These are phyloP conservation scores for Gloeopeniophorella convolvens DNA, from an alignment of 768 basidiomycete genomes.

Conservation along the genomic window DNA sequence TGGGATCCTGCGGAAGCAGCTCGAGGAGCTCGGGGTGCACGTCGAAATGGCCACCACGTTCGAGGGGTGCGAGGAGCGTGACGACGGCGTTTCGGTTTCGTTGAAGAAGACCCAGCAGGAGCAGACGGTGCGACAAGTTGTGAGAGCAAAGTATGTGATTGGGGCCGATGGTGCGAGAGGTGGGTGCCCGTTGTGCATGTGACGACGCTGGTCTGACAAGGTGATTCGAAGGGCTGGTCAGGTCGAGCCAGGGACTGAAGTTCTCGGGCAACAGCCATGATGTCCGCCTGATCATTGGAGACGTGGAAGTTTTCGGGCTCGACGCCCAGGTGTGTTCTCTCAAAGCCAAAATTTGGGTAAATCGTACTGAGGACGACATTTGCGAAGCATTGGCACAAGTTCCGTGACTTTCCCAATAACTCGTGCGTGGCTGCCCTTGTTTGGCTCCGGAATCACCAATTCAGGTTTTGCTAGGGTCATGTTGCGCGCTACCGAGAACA, in stretches of 20 bases:
- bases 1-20: background rate
- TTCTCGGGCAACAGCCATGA: conserved; percentile 6
- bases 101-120: background rate
- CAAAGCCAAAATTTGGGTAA: background rate
- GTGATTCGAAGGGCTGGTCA: background rate
- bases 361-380: too few species aligned
- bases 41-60: background rate
- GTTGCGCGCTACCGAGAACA: background rate
- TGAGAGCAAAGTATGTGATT: background rate
- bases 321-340: background rate
- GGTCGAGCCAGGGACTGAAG: background rate
- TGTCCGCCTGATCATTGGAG: background rate
- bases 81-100: background rate
- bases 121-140: background rate
- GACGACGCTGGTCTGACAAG: background rate
- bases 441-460: background rate
- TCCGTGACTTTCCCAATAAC: background rate
- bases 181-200: background rate
- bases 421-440: background rate
- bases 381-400: background rate
- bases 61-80: background rate
- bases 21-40: background rate
- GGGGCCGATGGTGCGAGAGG: conserved; percentile 13
- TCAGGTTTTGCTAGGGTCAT: background rate
- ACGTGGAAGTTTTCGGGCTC: background rate